phyloP scores from a whole-genome alignment of 2,329 filamentous ascomycete genomes.

The Raffaelea arxii region DNA sequence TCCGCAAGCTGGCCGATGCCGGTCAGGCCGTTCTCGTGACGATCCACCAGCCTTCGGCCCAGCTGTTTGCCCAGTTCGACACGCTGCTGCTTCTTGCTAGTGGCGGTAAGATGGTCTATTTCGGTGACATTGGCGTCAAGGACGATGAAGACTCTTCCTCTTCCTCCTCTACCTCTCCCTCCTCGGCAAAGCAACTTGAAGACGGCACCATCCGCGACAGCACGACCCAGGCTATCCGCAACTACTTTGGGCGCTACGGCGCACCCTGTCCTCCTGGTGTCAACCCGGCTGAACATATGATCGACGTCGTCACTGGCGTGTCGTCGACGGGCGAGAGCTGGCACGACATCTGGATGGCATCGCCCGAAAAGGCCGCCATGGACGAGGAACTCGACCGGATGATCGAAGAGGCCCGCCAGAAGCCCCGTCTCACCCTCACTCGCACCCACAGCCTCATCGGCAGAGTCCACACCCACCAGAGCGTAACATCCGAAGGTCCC shows the following conservation, averaged over 20 bases:
- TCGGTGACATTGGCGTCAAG: conserved; percentile 46
- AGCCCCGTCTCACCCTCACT: not conserved
- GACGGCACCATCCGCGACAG: conserved; percentile 11
- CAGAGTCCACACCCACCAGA: not conserved
- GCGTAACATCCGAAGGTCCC: too few relatives aligned
- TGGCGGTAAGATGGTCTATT: conserved; percentile 57
- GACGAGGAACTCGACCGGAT: conserved; percentile 55
- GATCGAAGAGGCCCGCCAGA: conserved; percentile 30
- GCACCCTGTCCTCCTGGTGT: conserved; percentile 49
- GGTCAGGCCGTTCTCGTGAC: conserved; percentile 61
- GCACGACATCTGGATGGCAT: conserved; percentile 26
- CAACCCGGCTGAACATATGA: conserved; percentile 74
- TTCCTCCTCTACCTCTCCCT: not conserved
- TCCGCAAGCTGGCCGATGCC: conserved; percentile 56
- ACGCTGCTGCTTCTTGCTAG: conserved; percentile 53
- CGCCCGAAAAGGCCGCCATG: conserved; percentile 33
- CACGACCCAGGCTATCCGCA: conserved; percentile 38
- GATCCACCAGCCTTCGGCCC: conserved; percentile 60
- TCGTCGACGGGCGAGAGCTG: conserved; percentile 32
- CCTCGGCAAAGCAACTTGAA: too few relatives aligned
- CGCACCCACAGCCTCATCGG: not conserved
- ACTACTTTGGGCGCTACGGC: conserved; percentile 60
- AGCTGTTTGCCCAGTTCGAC: conserved; percentile 58
- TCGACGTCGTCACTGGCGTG: conserved; percentile 45
- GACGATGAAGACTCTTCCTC: not conserved